Conservation (phyloP, 2,329 filamentous ascomycete species). For the Aspergillus sojae region DNA sequence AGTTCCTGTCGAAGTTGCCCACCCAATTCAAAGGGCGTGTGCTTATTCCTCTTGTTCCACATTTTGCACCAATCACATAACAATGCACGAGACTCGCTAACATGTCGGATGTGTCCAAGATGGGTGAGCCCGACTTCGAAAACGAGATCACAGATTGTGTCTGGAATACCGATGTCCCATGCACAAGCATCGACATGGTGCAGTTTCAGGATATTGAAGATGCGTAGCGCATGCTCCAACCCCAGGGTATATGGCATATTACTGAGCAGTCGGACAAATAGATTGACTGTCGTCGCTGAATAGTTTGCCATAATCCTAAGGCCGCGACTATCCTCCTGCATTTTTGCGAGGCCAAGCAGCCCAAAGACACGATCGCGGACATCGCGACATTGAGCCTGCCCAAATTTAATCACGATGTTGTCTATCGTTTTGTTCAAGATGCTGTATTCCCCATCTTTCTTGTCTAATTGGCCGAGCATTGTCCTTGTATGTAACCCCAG, state of each 20-base stretch:
- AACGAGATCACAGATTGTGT: neutral
- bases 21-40: neutral
- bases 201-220: neutral
- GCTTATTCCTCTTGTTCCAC: neutral
- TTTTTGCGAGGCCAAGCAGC: neutral
- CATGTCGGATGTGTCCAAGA: neutral
- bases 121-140: neutral
- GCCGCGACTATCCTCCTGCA: neutral
- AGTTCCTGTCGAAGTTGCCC: neutral
- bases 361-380: neutral
- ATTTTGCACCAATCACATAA: neutral
- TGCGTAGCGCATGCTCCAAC: neutral
- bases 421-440: too few species aligned
- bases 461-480: neutral
- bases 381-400: neutral
- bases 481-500: neutral
- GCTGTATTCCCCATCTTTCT: accelerated
- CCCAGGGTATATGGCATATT: neutral
- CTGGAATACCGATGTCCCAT: neutral
- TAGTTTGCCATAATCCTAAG: neutral
- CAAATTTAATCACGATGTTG: neutral
- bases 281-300: neutral
- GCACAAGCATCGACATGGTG: neutral
- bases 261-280: neutral
- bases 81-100: neutral